Evolutionary conservation across 805 yeast species (phyloP), one percentile per base, ranked within the genome.

Genomic region (Limtongozyma cylindracea): DNA sequence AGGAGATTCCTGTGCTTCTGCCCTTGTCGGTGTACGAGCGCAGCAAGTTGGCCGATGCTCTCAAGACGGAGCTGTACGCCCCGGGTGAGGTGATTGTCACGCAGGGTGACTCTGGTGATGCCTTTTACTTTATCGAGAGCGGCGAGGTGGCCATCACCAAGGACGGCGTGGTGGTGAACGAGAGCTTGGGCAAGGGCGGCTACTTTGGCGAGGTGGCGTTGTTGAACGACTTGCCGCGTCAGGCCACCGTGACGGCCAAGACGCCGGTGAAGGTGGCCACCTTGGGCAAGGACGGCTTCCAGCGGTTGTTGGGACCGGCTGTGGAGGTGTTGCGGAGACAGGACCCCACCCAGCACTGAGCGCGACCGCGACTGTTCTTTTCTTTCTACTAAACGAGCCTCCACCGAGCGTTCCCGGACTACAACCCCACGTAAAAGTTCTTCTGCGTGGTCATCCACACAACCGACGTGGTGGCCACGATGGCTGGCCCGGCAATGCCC

Each of bases 161-260:
- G 37, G 45, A 53, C 20, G 63, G 54, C 18, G 56, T 56, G 20
- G 82, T 82, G 12, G 54, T 57, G 20, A 55, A 80, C 16, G 59
- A 56, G 12, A 50, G 50, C 10, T 53, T 78, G 27, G 47, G 56
- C 20, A 66, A 72, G 36, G 95, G 95, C 30, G 92, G 73, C 41
- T 88, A 88, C 49, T 88, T 88, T 44, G 98, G 98, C 31, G 98
- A 88, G 49, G 67, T 88, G 30, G 96, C 98, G 3, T 53, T 88
- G 34, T 56, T 88, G 33, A 73, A 82, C 36, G 93, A 88, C 40
- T 52, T 67, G 26, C 96, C 96, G 29, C 66, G 98, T 46, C 88
- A 76, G 40, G 98, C 98, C 16, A 72, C 93, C 4, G 88, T 88
- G 18, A 64, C 57, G 23, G 93, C 94, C 2, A 50, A 57, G 10